These are phyloP conservation scores for Coemansia sp. DNA, from an alignment of 192 early-diverging fungal genomes.

Conservation along the genomic window DNA sequence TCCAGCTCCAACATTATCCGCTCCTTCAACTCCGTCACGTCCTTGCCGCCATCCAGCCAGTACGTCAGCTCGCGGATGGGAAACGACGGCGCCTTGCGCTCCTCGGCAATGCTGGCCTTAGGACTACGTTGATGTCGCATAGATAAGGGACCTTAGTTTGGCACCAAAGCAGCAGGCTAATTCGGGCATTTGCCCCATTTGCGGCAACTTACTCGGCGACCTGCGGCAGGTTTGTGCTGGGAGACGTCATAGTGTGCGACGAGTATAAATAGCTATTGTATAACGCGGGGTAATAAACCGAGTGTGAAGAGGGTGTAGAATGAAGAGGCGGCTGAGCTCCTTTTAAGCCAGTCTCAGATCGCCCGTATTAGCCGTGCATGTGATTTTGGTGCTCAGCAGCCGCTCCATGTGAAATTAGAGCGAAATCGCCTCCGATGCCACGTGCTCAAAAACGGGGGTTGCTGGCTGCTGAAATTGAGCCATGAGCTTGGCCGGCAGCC, in stretches of 20 bases:
- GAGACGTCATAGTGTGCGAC: constrained; percentile 1
- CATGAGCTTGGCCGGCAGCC: no score
- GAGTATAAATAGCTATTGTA: background rate
- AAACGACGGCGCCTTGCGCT: constrained; percentile 73
- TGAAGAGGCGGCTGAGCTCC: no score
- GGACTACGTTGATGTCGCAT: constrained; percentile 23
- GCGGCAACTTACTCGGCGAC: constrained; percentile 24
- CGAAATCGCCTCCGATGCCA: no score
- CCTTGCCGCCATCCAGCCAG: constrained; percentile 75
- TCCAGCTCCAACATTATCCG: constrained; percentile 81
- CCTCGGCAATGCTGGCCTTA: constrained; percentile 58
- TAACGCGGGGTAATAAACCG: background rate
- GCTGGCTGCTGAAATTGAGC: no score
- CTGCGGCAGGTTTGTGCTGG: constrained; percentile 1
- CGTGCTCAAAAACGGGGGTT: no score
- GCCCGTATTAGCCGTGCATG: no score
- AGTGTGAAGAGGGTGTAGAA: background rate
- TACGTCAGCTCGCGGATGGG: constrained; percentile 74
- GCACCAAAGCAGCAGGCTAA: background rate
- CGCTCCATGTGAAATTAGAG: no score
- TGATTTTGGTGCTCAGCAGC: no score
- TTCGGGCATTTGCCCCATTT: background rate
- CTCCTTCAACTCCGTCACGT: constrained; percentile 63
- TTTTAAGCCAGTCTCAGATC: no score
- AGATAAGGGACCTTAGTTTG: background rate